Percentiles rank a stretch among this genome's conserved stretches.
Evolutionary conservation across 2,329 filamentous ascomycete species (phyloP).

Genomic region (Diaporthe velutina): DNA sequence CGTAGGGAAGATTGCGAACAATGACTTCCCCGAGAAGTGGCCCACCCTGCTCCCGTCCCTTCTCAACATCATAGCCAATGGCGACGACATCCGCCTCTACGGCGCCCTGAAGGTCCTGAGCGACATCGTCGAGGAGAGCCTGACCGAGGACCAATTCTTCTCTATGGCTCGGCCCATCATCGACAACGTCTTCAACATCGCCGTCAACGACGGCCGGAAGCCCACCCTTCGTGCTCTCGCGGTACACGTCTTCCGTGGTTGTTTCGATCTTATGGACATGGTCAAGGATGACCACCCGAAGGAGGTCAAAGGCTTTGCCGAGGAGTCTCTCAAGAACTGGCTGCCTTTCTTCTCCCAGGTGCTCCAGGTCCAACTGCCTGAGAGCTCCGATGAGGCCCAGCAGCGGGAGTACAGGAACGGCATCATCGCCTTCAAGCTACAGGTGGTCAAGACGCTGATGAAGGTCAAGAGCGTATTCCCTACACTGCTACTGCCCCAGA

Average conservation of each 20-base stretch:
- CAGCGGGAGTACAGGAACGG: constrained; percentile 82
- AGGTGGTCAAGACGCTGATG: constrained; percentile 93
- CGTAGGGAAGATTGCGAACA: constrained; percentile 93
- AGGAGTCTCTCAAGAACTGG: constrained; percentile 87
- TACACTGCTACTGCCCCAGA: constrained; percentile 84
- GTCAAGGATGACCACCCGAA: constrained; percentile 92
- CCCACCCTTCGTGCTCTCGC: constrained; percentile 84
- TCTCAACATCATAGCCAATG: constrained; percentile 80
- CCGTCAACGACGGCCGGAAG: constrained; percentile 80
- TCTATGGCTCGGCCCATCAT: constrained; percentile 88
- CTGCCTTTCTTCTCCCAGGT: constrained; percentile 88
- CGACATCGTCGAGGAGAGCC: constrained; percentile 92
- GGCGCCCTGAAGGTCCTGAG: constrained; percentile 89
- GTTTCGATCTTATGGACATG: constrained; percentile 96
- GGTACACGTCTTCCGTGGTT: constrained; percentile 89
- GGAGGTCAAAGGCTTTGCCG: constrained; percentile 89
- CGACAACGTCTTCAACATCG: constrained; percentile 84
- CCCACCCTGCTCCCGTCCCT: constrained; percentile 87
- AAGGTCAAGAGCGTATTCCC: constrained; percentile 90
- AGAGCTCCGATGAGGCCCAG: constrained; percentile 66
- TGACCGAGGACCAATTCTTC: constrained; percentile 97
- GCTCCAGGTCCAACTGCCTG: constrained; percentile 81
- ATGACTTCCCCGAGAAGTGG: constrained; percentile 96
- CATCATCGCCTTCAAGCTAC: constrained; percentile 87
- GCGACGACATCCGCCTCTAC: constrained; percentile 84